These are phyloP conservation scores for Cinnamomum micranthum DNA, from an alignment of 164 flowering plant species.

Conservation along the genomic window DNA sequence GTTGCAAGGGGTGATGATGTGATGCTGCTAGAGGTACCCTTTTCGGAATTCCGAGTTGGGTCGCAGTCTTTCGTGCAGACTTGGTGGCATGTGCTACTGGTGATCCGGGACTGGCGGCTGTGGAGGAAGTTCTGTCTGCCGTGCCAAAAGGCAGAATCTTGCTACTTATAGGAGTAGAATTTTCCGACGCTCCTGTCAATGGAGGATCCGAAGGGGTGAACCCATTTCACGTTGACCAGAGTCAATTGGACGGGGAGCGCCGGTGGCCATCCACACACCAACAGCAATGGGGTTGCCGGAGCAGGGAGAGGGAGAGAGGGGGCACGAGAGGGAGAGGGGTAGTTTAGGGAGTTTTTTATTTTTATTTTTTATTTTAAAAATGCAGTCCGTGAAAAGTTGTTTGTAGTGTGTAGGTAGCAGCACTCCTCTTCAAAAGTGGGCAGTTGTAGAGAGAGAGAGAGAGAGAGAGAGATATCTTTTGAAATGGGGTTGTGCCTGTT, in stretches of 20 bases:
- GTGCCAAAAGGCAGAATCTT: slow-evolving; percentile 51
- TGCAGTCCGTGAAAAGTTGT: too few species aligned
- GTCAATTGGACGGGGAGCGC: slow-evolving; percentile 86
- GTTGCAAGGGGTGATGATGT: slow-evolving; percentile 57
- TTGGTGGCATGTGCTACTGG: slow-evolving; percentile 51
- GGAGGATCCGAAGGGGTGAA: slow-evolving; percentile 67
- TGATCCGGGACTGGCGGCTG: slow-evolving; percentile 51
- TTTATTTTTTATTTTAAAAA: too few species aligned
- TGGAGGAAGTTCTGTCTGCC: slow-evolving; percentile 83
- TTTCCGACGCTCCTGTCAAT: slow-evolving; percentile 79
- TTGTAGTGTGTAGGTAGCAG: too few species aligned
- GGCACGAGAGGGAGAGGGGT: too few species aligned
- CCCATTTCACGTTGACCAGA: slow-evolving; percentile 57
- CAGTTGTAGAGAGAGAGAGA: too few species aligned
- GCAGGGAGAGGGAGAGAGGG: too few species aligned
- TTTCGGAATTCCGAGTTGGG: slow-evolving; percentile 66
- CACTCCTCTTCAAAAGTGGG: too few species aligned
- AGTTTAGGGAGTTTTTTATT: too few species aligned
- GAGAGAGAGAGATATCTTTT: too few species aligned
- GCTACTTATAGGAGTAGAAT: slow-evolving; percentile 93
- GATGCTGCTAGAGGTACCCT: slow-evolving; percentile 76
- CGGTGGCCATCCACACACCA: slow-evolving; percentile 78
- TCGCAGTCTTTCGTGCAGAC: slow-evolving; percentile 77
- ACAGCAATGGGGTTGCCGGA: slow-evolving; percentile 4
- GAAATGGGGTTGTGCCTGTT: too few species aligned